Conservation (phyloP, 257 asterid genomes). For the Solanum corneliomulleri region DNA sequence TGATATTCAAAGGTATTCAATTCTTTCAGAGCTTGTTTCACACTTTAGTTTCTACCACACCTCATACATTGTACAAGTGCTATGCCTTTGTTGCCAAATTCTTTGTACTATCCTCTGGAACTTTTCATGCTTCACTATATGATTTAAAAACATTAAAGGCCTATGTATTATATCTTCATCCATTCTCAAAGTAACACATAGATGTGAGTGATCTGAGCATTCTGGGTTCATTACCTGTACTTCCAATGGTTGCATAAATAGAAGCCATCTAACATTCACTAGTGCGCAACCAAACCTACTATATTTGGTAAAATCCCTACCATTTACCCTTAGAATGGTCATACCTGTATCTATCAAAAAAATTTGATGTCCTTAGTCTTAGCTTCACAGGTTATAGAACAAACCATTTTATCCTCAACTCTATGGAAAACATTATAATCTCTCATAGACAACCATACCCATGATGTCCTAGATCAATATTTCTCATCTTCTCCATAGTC, state of each 20-base stretch:
- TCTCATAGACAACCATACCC: not conserved
- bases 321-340: not conserved
- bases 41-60: not conserved
- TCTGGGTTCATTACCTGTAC: not conserved
- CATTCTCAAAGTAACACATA: accelerated
- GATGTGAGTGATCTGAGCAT: not conserved
- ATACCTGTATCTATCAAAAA: too few species aligned
- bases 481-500: not conserved
- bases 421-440: not conserved
- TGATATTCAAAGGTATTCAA: not conserved
- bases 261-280: not conserved
- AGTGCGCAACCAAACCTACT: not conserved
- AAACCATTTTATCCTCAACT: not conserved
- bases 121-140: not conserved
- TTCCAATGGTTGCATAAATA: not conserved
- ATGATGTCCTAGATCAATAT: not conserved
- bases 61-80: not conserved
- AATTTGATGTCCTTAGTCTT: too few species aligned
- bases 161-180: not conserved
- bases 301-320: not conserved
- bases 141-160: not conserved
- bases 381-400: too few species aligned
- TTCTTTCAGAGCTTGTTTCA: not conserved
- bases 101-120: not conserved
- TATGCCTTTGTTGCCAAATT: not conserved